Percentiles rank a stretch among this genome's conserved stretches.
These are phyloP conservation scores for Akanthomyces lecanii DNA, from an alignment of 2,329 filamentous ascomycete species.

Conservation along the genomic window DNA sequence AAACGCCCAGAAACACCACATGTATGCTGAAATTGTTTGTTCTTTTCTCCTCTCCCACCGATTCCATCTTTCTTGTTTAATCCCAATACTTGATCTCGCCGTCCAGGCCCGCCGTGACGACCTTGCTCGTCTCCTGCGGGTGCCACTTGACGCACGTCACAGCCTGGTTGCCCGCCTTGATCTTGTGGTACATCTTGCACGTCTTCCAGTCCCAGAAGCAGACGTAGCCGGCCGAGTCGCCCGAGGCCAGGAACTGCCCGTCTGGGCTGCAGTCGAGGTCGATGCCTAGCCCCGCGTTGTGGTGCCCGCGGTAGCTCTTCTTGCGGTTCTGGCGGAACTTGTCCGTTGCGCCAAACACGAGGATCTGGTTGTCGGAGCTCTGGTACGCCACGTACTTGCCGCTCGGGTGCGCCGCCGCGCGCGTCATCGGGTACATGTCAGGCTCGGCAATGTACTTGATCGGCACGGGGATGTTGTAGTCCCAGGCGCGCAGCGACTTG, in stretches of 20 bases:
- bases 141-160: conserved; percentile 92
- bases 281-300: conserved; percentile 90
- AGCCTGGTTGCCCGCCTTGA: conserved; percentile 76
- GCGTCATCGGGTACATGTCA: conserved; percentile 95
- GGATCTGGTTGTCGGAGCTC: conserved; percentile 90
- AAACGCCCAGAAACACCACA: conserved; percentile 16
- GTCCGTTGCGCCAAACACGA: conserved; percentile 91
- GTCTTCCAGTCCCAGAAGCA: conserved; percentile 99
- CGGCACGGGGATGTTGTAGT: conserved; percentile 95
- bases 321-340: conserved; percentile 97
- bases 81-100: conserved; percentile 93
- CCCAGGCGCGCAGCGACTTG: conserved; percentile 93
- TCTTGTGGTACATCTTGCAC: conserved; percentile 97
- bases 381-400: conserved; percentile 96
- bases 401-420: conserved; percentile 76
- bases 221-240: conserved; percentile 83
- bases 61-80: conserved; percentile 39
- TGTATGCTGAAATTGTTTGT: conserved; percentile 6
- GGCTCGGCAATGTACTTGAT: conserved; percentile 98
- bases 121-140: conserved; percentile 93
- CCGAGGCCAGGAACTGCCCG: conserved; percentile 82
- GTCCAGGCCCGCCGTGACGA: conserved; percentile 84
- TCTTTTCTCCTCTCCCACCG: not conserved
- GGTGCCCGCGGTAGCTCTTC: conserved; percentile 93
- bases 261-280: conserved; percentile 86